phyloP scores from a whole-genome alignment of 2,329 filamentous ascomycete genomes.

The Ophiostoma triangulosporum region DNA sequence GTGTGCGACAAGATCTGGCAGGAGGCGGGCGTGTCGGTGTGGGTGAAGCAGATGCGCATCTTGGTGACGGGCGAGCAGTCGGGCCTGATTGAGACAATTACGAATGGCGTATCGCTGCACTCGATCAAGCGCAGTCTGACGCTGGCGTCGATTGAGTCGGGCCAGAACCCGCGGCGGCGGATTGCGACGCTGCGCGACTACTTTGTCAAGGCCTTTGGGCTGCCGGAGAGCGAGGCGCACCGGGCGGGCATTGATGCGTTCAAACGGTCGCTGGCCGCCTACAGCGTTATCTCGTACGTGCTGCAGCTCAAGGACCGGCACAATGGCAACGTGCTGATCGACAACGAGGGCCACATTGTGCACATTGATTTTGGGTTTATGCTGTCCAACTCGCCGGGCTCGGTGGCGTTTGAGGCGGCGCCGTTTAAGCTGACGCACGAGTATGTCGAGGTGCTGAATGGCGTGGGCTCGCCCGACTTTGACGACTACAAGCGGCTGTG shows the following conservation, averaged over 20 bases:
- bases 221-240: constrained; percentile 53
- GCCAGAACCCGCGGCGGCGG: constrained; percentile 57
- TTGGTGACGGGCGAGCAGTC: constrained; percentile 75
- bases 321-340: constrained; percentile 76
- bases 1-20: constrained; percentile 74
- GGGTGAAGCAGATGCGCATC: constrained; percentile 81
- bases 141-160: constrained; percentile 57
- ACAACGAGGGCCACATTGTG: constrained; percentile 74
- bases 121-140: constrained; percentile 73
- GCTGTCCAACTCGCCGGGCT: constrained; percentile 74
- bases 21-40: constrained; percentile 62
- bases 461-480: constrained; percentile 54
- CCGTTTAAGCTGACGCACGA: constrained; percentile 75
- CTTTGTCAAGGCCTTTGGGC: constrained; percentile 69
- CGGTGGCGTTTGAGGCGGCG: constrained; percentile 73
- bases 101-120: constrained; percentile 76
- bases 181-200: constrained; percentile 74
- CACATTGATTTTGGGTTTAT: constrained; percentile 88
- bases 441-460: constrained; percentile 72
- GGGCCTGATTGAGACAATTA: constrained; percentile 76
- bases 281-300: constrained; percentile 74
- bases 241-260: constrained; percentile 64
- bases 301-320: constrained; percentile 76
- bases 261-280: constrained; percentile 68
- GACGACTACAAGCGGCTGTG: constrained; percentile 65